phyloP scores from a whole-genome alignment of 805 yeast species.

The Metschnikowia rubicola region DNA sequence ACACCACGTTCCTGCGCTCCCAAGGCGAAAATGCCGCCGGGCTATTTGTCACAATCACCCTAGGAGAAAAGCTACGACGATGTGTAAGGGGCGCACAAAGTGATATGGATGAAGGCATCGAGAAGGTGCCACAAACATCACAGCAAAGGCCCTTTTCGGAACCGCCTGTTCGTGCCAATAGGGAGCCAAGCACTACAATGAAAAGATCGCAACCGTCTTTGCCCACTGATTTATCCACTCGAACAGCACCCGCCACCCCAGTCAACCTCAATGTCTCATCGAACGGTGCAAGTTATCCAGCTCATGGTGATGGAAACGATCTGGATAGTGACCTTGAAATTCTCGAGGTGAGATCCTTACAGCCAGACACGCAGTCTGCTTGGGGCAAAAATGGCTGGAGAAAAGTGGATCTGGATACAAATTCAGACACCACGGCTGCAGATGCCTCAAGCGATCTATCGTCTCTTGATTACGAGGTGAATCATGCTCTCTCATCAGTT shows the following conservation, averaged over 20 bases:
- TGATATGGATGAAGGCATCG: too few species aligned
- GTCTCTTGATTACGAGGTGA: conserved; percentile 15
- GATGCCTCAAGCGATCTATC: conserved; percentile 14
- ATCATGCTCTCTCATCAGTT: conserved; percentile 10
- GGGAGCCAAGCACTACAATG: not conserved
- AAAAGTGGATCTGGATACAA: not conserved
- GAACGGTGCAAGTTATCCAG: not conserved
- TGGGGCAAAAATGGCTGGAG: not conserved
- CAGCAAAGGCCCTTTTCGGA: too few species aligned
- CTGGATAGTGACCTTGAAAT: conserved; percentile 18
- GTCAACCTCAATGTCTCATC: too few species aligned
- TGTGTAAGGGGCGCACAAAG: not conserved
- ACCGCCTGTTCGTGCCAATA: not conserved
- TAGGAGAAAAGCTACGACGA: conserved; percentile 12
- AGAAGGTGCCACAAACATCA: too few species aligned
- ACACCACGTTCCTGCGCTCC: conserved; percentile 7
- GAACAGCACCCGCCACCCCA: not conserved
- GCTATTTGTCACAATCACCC: conserved; percentile 10
- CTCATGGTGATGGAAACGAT: not conserved
- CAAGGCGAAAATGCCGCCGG: conserved; percentile 4
- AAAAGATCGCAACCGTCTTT: not conserved
- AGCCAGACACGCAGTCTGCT: not conserved
- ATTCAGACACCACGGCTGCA: not conserved
- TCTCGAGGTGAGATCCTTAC: conserved; percentile 11
- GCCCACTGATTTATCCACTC: not conserved